phyloP scores from a whole-genome alignment of 2,329 filamentous ascomycete genomes.

The Myrmaecium sp. region DNA sequence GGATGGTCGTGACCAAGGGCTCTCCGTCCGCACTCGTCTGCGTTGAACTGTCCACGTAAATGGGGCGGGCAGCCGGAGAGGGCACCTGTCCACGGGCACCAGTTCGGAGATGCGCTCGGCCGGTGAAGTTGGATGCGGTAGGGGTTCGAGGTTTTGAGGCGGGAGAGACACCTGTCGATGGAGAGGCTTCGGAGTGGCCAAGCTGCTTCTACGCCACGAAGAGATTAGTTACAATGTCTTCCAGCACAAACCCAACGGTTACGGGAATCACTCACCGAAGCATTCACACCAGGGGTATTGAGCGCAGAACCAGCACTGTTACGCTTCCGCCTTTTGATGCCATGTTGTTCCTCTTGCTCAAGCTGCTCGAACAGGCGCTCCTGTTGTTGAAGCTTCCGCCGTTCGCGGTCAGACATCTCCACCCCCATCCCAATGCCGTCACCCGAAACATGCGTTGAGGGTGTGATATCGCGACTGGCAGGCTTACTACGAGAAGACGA shows the following conservation, averaged over 20 bases:
- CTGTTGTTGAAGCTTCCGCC: slow-evolving; percentile 44
- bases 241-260: slow-evolving; percentile 5
- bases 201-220: slow-evolving; percentile 16
- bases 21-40: slow-evolving; percentile 14
- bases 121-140: slow-evolving; percentile 15
- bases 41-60: slow-evolving; percentile 17
- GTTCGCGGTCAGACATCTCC: slow-evolving; percentile 44
- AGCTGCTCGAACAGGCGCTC: slow-evolving; percentile 45
- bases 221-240: slow-evolving; percentile 10
- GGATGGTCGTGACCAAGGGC: slow-evolving; percentile 4
- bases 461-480: slow-evolving; percentile 44
- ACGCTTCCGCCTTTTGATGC: slow-evolving; percentile 37
- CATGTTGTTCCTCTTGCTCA: slow-evolving; percentile 39
- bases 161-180: slow-evolving; percentile 9
- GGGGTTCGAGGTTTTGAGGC: slow-evolving; percentile 7
- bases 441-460: slow-evolving; percentile 33
- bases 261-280: slow-evolving; percentile 22
- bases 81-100: slow-evolving; percentile 24
- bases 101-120: slow-evolving; percentile 18
- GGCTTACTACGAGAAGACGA: slow-evolving; percentile 38
- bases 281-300: slow-evolving; percentile 30
- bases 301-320: slow-evolving; percentile 37
- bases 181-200: slow-evolving; percentile 19
- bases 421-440: slow-evolving; percentile 26
- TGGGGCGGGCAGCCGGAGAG: slow-evolving; percentile 14